Base-by-base conservation (phyloP, 495 filamentous ascomycete genomes). In the Penicillium riverlandense region DNA sequence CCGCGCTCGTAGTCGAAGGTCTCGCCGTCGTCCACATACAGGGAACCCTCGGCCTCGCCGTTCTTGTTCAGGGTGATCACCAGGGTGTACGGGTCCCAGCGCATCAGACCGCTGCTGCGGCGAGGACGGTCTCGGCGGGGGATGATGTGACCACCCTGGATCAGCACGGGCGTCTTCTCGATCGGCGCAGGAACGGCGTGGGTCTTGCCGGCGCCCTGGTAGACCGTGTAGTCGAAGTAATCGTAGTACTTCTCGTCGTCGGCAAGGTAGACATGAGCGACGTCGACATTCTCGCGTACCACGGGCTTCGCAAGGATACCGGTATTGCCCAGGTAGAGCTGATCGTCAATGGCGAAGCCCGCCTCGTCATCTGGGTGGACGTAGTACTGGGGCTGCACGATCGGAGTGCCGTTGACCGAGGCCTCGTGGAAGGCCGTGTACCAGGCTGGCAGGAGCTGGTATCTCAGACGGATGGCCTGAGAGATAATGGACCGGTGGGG, bases 371-470 rank as follows among this genome's bases (percentile, higher is more conserved):
- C 63, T 0, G 92, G 94, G 58, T 95, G 88, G 14, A 85, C 83
- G 63, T 90, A 95, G 69, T 86, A 97, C 56, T 95, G 85, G 8
- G 92, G 92, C 36, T 88, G 77, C 47, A 97, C 70, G 57, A 98
- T 90, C 11, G 92, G 92, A 22, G 77, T 85, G 37, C 91, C 94
- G 33, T 85, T 82, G 33, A 80, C 71, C 49, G 82, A 82, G 9
- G 92, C 88, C 55, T 91, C 82, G 45, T 91, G 88, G 77, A 97
- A 98, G 12, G 89, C 88, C 9, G 91, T 96, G 57, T 98, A 98
- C 92, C 91, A 97, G 9, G 86, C 79, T 10, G 92, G 92, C 14
- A 98, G 76, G 39, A 98, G 77, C 50, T 83, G 80, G 63, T 98
- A 98, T 30, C 92, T 78, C 35, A 97, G 73, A 11, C 91, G 83